phyloP scores from a whole-genome alignment of 305 asterid species.

The Withania somnifera region DNA sequence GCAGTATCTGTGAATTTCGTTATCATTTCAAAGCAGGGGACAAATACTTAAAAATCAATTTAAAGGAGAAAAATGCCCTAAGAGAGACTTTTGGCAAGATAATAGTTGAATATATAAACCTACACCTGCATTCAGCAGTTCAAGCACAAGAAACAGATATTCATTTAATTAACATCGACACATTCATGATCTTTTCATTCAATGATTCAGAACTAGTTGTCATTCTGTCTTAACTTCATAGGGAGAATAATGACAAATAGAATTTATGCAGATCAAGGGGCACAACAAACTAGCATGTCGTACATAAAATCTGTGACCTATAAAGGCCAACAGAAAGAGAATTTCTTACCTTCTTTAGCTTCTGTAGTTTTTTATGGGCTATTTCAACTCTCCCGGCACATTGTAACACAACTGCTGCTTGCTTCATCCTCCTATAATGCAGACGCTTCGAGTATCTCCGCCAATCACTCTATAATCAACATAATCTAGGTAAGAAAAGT shows the following conservation, averaged over 20 bases:
- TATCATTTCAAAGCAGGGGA: neutral
- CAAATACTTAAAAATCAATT: neutral
- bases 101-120: neutral
- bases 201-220: neutral
- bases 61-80: neutral
- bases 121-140: neutral
- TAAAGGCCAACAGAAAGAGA: neutral
- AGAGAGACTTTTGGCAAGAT: neutral
- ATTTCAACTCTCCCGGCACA: conserved; percentile 47
- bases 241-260: neutral
- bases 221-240: neutral
- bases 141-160: neutral
- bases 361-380: conserved; percentile 41
- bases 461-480: conserved; percentile 37
- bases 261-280: neutral
- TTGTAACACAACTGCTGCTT: conserved; percentile 45
- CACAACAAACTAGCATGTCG: neutral
- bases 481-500: neutral
- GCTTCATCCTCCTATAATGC: conserved; percentile 33
- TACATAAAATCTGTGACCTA: neutral
- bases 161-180: neutral
- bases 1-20: neutral
- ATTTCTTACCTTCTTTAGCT: conserved; percentile 54
- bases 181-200: neutral
- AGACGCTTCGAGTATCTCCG: conserved; percentile 29